Base-by-base conservation (phyloP, 2,329 filamentous ascomycete species). In the Aureobasidium lini region DNA sequence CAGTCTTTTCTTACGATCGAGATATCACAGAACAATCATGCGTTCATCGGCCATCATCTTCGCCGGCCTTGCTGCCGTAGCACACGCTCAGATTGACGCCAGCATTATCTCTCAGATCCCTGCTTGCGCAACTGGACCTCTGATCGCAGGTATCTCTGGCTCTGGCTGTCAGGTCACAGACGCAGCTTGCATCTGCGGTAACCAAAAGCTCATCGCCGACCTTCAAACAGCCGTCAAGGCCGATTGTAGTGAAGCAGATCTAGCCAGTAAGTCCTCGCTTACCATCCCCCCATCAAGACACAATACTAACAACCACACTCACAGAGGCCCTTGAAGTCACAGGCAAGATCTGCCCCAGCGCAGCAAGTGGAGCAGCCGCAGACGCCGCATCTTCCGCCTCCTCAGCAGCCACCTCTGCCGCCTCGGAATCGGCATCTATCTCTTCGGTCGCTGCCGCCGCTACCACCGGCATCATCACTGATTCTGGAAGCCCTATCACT, bases 101-200 rank as follows among this genome's bases (percentile, higher is more conserved):
- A 32, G 34, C 10, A n/a, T 57, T 34, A 47, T 57, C 11, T 6
- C 57, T 11, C 10, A 59, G 18, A 59, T 59, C 6, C 57, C 57
- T 29, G 6, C 31, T 18, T 59, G 57, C 16, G 57, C 57, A 18
- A 32, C 31, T 8, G 18, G 13, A 3, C 44, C 44, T 3, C n/a
- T 59, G 37, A 40, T 59, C 13, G 34, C 36, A 9, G 57, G 46
- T 2, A 52, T 59, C 36, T 9, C 28, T 6, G 10, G 6, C 16
- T 52, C 44, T 8, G 57, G 47, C 28, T 59, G 57, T 13, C 13
- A 29, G 11, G 13, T 59, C 46, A 44, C 46, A 43, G 47, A 59
- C 37, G 18, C 47, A 2, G 31, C n/a, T 31, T 59, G 57, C 18
- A 59, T 59, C 36, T 59, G 57, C 37, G 16, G 47, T 10, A 59